Base-by-base conservation (phyloP, 805 yeast genomes). In the Nakazawaea ishiwadae region DNA sequence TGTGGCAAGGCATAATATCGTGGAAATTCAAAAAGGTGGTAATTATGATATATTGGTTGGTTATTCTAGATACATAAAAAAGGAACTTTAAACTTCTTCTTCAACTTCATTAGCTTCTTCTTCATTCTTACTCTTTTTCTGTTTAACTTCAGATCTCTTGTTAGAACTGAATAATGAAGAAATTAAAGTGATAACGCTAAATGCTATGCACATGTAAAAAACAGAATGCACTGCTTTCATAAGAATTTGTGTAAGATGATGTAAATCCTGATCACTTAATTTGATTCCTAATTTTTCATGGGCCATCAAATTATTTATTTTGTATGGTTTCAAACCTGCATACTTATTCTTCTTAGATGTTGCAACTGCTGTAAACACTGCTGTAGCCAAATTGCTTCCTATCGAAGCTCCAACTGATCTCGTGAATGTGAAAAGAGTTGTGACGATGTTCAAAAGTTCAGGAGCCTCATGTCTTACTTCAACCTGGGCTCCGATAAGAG, bases 321-420 rank as follows among this genome's bases (percentile, higher is more conserved):
- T 10, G 16, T 34, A 34, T 6, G 10, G 10, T n/a, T 20, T 34
- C 18, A 34, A 21, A 34, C 11, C 37, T 5, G 27, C 8, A 17
- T 7, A 5, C n/a, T 34, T 34, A n/a, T 20, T 21, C 15, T 12
- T 18, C 7, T 21, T 8, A 15, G 14, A 7, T 5, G 6, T 34
- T 9, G 37, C 37, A 6, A 34, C 27, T 11, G 28, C 37, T 12
- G 37, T 18, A 16, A 34, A 34, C 7, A 34, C n/a, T 12, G 37
- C 15, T 6, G 37, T 34, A 9, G 37, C 8, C 37, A 34, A 34
- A 21, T 34, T 34, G 8, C 37, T 20, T 4, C 37, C 28, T 7
- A 34, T 18, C 7, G 18, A 17, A 18, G 28, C 18, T 6, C 37
- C 28, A 34, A 34, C 10, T 10, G 37, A 11, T 34, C 37, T 34